A percentile compares a stretch with the other conserved stretches of the same genome.
phyloP scores from a whole-genome alignment of 352 stramenopile species.

The Pythium chondricola region DNA sequence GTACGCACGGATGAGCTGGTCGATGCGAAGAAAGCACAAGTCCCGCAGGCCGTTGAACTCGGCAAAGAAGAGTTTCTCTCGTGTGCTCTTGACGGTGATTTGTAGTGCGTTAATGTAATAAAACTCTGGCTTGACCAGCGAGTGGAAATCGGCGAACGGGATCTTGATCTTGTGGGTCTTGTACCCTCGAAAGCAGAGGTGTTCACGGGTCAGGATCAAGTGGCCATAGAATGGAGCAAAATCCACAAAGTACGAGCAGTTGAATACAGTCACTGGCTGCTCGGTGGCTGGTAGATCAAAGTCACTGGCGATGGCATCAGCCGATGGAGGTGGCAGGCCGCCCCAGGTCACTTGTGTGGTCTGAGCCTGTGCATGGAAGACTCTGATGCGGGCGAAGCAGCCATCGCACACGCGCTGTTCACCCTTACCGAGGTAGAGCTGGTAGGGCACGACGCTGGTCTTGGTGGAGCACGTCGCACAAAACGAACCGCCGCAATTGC shows the following conservation, averaged over 20 bases:
- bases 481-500: conserved; percentile 76
- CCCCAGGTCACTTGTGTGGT: conserved; percentile 60
- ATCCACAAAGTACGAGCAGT: conserved; percentile 71
- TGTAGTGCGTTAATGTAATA: conserved; percentile 83
- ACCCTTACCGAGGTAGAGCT: conserved; percentile 46
- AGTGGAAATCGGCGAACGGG: conserved; percentile 48
- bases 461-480: conserved; percentile 56
- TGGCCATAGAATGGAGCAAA: conserved; percentile 69
- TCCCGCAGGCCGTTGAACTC: conserved; percentile 75
- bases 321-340: conserved; percentile 35
- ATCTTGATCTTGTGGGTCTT: conserved; percentile 43
- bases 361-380: conserved; percentile 62
- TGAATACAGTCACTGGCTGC: conserved; percentile 55
- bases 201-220: conserved; percentile 58
- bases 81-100: conserved; percentile 46
- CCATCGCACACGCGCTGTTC: conserved; percentile 68
- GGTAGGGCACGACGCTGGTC: conserved; percentile 49
- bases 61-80: conserved; percentile 68
- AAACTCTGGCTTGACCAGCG: conserved; percentile 74
- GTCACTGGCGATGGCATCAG: conserved; percentile 24
- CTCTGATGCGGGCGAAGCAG: conserved; percentile 64
- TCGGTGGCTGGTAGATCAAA: conserved; percentile 46
- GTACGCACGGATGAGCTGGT: conserved; percentile 65
- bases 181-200: conserved; percentile 64
- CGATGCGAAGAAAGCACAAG: conserved; percentile 58